Percentiles rank a stretch among this genome's conserved stretches.
Evolutionary conservation across 2,329 filamentous ascomycete genomes (phyloP).

Genomic region (Colletotrichum acutatum): DNA sequence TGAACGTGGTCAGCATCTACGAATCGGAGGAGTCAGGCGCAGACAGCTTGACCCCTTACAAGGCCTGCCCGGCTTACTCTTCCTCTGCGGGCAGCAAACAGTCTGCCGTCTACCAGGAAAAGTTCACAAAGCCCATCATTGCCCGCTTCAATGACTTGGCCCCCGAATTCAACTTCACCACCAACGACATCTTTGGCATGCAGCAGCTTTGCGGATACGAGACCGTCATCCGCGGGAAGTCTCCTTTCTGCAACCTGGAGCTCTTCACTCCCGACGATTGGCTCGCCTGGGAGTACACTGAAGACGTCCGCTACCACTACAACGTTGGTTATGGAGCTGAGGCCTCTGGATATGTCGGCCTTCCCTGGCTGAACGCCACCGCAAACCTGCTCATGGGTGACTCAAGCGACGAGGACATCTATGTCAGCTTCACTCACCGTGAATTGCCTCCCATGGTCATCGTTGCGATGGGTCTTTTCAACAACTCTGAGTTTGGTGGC

Average conservation of each 20-base stretch:
- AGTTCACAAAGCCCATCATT: conserved; percentile 71
- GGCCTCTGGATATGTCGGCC: conserved; percentile 67
- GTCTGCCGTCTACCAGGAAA: conserved; percentile 59
- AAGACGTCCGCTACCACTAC: conserved; percentile 72
- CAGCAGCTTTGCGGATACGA: conserved; percentile 75
- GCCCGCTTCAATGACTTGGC: conserved; percentile 64
- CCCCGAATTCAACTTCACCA: conserved; percentile 71
- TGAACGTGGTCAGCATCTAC: conserved; percentile 64
- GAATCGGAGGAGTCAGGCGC: conserved; percentile 69
- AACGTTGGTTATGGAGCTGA: conserved; percentile 73
- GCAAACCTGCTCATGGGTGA: conserved; percentile 55
- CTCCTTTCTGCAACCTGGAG: conserved; percentile 69
- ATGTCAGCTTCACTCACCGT: conserved; percentile 76
- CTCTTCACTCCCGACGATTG: conserved; percentile 71
- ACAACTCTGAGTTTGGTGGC: conserved; percentile 69
- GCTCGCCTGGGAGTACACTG: conserved; percentile 74
- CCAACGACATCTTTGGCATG: conserved; percentile 72
- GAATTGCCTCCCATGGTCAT: conserved; percentile 75
- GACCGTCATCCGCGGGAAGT: conserved; percentile 70
- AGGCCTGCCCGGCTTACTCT: conserved; percentile 72
- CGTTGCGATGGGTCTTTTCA: conserved; percentile 76
- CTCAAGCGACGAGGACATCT: conserved; percentile 64
- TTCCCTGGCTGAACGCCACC: conserved; percentile 75
- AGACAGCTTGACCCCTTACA: conserved; percentile 71
- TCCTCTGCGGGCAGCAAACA: conserved; percentile 67